These are phyloP conservation scores for Phytophthora capsici DNA, from an alignment of 352 stramenopile species.

Conservation along the genomic window DNA sequence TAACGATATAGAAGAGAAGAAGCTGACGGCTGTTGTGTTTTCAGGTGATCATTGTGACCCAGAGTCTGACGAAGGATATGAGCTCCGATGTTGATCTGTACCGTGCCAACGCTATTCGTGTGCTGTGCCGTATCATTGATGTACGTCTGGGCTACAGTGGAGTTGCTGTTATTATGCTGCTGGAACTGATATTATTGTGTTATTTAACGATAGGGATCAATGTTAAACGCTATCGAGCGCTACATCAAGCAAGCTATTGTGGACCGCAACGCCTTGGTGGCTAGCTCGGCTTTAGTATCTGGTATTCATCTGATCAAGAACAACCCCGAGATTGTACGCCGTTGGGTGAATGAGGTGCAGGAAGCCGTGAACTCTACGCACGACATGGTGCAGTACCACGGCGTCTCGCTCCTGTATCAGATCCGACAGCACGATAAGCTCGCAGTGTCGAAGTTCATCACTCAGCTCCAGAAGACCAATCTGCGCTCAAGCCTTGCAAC, in stretches of 20 bases:
- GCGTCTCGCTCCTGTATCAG: conserved; percentile 97
- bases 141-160: conserved; percentile 39
- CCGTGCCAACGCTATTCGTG: conserved; percentile 98
- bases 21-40: conserved; percentile 38
- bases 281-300: conserved; percentile 96
- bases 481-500: conserved; percentile 95
- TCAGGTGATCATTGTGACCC: conserved; percentile 99
- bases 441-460: conserved; percentile 96
- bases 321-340: conserved; percentile 92
- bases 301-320: conserved; percentile 95
- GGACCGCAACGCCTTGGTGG: conserved; percentile 97
- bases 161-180: not conserved
- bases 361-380: conserved; percentile 95
- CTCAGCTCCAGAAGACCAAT: conserved; percentile 93
- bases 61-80: conserved; percentile 99
- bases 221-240: conserved; percentile 92
- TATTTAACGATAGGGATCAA: conserved; percentile 65
- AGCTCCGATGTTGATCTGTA: conserved; percentile 98
- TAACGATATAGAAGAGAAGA: not conserved
- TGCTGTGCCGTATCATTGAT: conserved; percentile 96
- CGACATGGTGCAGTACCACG: conserved; percentile 99
- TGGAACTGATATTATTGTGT: conserved; percentile 16
- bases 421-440: conserved; percentile 99
- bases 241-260: conserved; percentile 99
- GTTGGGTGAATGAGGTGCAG: conserved; percentile 98